These are phyloP conservation scores for Domatiomyces catenatus DNA, from an alignment of 2,329 filamentous ascomycete genomes.

Conservation along the genomic window DNA sequence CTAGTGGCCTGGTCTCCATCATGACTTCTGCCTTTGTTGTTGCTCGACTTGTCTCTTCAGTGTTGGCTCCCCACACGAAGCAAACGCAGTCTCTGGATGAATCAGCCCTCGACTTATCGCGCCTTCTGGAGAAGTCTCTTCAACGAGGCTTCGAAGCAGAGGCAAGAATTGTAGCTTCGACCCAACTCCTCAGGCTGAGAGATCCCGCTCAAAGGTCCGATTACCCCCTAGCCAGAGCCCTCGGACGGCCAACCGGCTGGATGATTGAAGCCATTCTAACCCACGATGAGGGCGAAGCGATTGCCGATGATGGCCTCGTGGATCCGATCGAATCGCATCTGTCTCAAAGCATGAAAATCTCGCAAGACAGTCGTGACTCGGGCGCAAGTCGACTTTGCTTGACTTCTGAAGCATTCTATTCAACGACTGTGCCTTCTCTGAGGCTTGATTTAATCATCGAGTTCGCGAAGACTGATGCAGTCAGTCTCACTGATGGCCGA, in stretches of 20 bases:
- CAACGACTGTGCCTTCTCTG: background rate
- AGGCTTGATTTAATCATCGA: background rate
- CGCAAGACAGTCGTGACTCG: background rate
- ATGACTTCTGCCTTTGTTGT: background rate
- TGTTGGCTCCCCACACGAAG: background rate
- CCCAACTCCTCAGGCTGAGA: background rate
- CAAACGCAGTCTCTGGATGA: background rate
- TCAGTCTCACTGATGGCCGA: background rate
- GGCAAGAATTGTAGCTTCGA: background rate
- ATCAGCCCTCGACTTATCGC: background rate
- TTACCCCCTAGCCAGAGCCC: background rate
- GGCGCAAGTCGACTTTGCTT: background rate
- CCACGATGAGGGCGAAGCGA: background rate
- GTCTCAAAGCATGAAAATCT: background rate
- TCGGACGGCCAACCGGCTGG: background rate
- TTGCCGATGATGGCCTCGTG: background rate
- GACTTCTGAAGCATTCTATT: background rate
- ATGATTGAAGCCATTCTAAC: background rate
- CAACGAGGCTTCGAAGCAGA: background rate
- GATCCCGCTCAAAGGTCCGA: background rate
- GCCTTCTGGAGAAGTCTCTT: background rate
- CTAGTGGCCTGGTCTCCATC: background rate
- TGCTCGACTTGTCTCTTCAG: background rate
- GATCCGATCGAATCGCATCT: background rate
- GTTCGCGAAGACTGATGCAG: background rate